Evolutionary conservation across 1,284 basidiomycete genomes (phyloP).

Genomic region (Cutaneotrichosporon mucoides): DNA sequence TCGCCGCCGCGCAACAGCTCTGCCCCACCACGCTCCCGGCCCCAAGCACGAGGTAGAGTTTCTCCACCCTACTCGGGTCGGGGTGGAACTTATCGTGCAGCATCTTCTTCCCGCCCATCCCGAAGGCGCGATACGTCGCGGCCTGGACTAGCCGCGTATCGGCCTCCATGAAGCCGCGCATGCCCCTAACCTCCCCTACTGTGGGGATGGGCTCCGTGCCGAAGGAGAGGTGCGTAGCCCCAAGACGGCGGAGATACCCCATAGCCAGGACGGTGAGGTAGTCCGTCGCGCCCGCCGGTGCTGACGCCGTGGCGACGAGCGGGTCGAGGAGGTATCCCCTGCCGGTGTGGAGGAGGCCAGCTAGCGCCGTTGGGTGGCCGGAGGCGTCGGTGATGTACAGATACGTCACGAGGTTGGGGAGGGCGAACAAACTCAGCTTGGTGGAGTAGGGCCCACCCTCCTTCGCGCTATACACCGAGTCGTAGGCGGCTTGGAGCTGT

Average conservation of each 20-base stretch:
- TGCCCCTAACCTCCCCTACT: constrained; percentile 1
- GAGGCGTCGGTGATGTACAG: constrained; percentile 8
- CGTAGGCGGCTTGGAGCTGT: constrained; percentile 14
- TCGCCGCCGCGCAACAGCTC: constrained; percentile 6
- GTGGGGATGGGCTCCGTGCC: constrained; percentile 13
- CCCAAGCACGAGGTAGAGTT: constrained; percentile 9
- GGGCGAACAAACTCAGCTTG: constrained; percentile 16
- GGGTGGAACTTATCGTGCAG: constrained; percentile 21
- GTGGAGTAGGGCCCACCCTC: constrained; percentile 17
- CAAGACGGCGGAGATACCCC: constrained; percentile 11
- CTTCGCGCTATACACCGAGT: constrained; percentile 9
- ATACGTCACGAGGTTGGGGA: constrained; percentile 12
- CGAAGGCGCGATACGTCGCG: constrained; percentile 12
- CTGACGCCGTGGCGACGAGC: constrained; percentile 6
- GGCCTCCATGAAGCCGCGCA: not conserved
- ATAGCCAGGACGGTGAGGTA: constrained; percentile 13
- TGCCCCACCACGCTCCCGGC: not conserved
- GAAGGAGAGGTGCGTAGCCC: constrained; percentile 12
- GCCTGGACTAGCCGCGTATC: constrained; percentile 13
- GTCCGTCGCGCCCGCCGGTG: constrained; percentile 11
- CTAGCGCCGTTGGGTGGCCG: constrained; percentile 8
- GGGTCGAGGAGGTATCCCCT: constrained; percentile 15
- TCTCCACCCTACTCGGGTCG: not conserved
- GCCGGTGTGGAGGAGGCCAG: constrained; percentile 9
- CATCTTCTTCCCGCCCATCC: constrained; percentile 16